Evolutionary conservation across 495 filamentous ascomycete species (phyloP).

Genomic region (Neurospora hispaniola): DNA sequence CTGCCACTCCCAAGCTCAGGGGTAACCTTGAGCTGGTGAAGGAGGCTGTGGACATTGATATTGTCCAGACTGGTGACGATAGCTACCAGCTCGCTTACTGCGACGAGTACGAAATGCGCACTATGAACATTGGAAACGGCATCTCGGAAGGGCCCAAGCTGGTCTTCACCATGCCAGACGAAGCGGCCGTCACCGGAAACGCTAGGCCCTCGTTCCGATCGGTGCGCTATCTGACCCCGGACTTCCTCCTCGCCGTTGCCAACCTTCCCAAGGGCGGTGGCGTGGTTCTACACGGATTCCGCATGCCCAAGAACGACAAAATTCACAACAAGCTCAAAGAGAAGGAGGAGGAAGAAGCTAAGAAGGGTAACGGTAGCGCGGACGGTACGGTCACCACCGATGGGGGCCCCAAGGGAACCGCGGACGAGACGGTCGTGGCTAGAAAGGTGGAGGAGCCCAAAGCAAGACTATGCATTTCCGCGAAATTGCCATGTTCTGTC

Average conservation of each 20-base stretch:
- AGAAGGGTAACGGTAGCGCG: constrained; percentile 7
- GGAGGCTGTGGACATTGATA: constrained; percentile 77
- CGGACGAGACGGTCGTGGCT: not conserved
- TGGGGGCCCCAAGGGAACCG: not conserved
- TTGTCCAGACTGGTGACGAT: constrained; percentile 47
- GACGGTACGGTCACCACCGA: not conserved
- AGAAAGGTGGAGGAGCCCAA: constrained; percentile 16
- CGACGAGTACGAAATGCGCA: constrained; percentile 62
- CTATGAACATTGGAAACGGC: constrained; percentile 39
- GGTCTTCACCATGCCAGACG: constrained; percentile 50
- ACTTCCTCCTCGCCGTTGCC: constrained; percentile 56
- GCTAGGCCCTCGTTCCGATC: constrained; percentile 48
- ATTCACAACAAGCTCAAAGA: constrained; percentile 39
- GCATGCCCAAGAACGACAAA: constrained; percentile 23
- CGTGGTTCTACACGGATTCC: constrained; percentile 41
- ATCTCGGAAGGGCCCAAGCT: constrained; percentile 42
- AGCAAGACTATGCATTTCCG: constrained; percentile 31
- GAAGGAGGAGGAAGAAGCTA: constrained; percentile 10
- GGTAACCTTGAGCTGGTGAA: constrained; percentile 54
- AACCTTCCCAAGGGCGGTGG: constrained; percentile 39
- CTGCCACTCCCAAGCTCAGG: constrained; percentile 48
- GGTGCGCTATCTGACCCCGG: constrained; percentile 66
- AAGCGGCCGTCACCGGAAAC: constrained; percentile 33
- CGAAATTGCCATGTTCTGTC: constrained; percentile 31
- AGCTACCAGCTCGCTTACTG: constrained; percentile 70